Evolutionary conservation across 331 rosid genomes (phyloP).

Genomic region (Pyracantha coccinea): DNA sequence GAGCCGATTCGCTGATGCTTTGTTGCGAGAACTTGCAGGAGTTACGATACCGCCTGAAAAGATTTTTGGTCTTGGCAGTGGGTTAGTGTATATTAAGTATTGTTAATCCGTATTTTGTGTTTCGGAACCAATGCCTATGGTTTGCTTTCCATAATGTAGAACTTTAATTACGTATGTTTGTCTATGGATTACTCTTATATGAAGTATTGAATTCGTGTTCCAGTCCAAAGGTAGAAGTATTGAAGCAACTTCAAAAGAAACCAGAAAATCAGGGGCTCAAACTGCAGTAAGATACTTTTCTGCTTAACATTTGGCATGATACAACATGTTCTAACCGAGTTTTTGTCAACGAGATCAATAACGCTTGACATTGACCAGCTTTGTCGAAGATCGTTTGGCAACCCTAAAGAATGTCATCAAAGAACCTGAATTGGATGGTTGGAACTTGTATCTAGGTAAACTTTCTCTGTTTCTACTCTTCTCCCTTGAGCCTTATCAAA

Average conservation of each 20-base stretch:
- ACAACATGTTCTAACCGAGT: not conserved
- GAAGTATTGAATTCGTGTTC: not conserved
- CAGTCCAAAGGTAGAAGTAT: constrained; percentile 87
- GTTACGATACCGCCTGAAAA: constrained; percentile 70
- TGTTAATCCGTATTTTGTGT: not conserved
- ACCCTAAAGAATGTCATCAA: constrained; percentile 78
- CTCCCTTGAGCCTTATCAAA: not conserved
- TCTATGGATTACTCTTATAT: not conserved
- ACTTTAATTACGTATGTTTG: not conserved
- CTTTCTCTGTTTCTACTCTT: not conserved
- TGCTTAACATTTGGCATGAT: not conserved
- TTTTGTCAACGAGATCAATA: not conserved
- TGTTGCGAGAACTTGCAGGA: constrained; percentile 78
- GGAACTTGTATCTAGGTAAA: constrained; percentile 88
- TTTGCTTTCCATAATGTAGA: not conserved
- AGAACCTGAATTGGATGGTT: constrained; percentile 77
- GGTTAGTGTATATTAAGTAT: constrained; percentile 36
- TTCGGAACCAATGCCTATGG: not conserved
- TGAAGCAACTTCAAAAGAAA: constrained; percentile 74
- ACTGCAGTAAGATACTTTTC: constrained; percentile 58
- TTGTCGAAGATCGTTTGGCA: constrained; percentile 86
- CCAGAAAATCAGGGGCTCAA: constrained; percentile 78
- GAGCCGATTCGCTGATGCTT: constrained; percentile 92
- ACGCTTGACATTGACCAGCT: constrained; percentile 39
- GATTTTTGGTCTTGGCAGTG: constrained; percentile 82